These are phyloP conservation scores for Elaeagnus macrophylla DNA, from an alignment of 306 rosid species.

Conservation along the genomic window DNA sequence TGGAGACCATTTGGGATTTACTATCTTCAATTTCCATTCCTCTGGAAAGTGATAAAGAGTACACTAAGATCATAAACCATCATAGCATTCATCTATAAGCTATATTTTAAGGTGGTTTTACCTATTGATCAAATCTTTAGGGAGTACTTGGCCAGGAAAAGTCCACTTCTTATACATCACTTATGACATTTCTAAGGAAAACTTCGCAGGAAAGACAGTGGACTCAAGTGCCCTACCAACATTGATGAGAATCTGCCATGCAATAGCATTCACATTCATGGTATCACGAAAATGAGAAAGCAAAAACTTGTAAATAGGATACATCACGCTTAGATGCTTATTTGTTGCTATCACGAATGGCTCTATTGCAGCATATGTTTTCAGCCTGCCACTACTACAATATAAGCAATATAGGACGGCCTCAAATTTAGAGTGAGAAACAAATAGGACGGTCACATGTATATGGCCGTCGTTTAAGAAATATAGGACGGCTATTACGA, in stretches of 20 bases:
- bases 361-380: constrained; percentile 59
- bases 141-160: constrained; percentile 60
- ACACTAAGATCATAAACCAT: constrained; percentile 25
- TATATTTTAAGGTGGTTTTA: background rate
- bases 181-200: constrained; percentile 55
- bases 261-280: constrained; percentile 58
- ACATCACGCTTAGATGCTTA: constrained; percentile 63
- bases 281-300: constrained; percentile 71
- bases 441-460: too few species aligned
- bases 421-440: too few species aligned
- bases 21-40: constrained; percentile 59
- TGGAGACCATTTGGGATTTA: constrained; percentile 44
- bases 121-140: constrained; percentile 40
- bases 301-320: constrained; percentile 55
- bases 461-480: too few species aligned
- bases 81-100: too few species aligned
- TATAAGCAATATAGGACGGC: too few species aligned
- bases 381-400: too few species aligned
- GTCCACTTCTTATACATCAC: constrained; percentile 46
- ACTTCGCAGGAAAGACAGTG: constrained; percentile 42
- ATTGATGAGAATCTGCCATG: constrained; percentile 46
- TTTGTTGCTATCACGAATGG: constrained; percentile 62
- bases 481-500: too few species aligned
- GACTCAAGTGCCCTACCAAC: constrained; percentile 48
- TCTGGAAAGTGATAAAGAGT: constrained; percentile 28